Evolutionary conservation across 208 protist species (phyloP), one percentile per base, ranked within the genome.

Genomic region (Phytomonas francai): DNA sequence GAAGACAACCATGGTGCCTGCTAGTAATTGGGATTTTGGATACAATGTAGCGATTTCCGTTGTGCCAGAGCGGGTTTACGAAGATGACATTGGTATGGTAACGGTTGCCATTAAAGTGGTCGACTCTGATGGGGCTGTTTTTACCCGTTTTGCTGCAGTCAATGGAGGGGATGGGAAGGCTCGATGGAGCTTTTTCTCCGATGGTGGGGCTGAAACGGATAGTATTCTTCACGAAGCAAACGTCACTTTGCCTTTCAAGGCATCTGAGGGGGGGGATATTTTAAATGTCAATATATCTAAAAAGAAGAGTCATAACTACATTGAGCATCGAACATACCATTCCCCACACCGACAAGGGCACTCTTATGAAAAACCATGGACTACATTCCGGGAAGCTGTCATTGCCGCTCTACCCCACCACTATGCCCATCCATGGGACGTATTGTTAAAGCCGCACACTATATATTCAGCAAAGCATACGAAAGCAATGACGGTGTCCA

Each of bases 371-470:
- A 80, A 88, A 65, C 85, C 85, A 39, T 96, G 85, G 88, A 85
- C 84, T 0, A 88, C 60, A 30, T 94, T 83, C 54, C 87, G 87
- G 22, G 85, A 94, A 60, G 83, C 83, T 14, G 63, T 94, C 25
- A 84, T 91, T 45, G 81, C 85, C 2, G 79, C 85, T 19, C 82
- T 96, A 71, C 91, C 91, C 33, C 91, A 96, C 70, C 82, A 70
- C 51, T 96, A 91, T 69, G 65, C 75, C 22, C 91, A 96, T 68
- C 83, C 84, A 19, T 96, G 91, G 88, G 87, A 96, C 73, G 78
- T 74, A 14, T 66, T 84, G 63, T 63, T 96, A 22, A 68, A 69
- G 16, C 83, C 86, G 14, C 88, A 94, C 67, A 67, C 84, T 25
- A 79, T 95, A 65, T 92, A 87, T 66, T 78, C 77, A 27, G 67